Conservation (phyloP, 1,284 basidiomycete species). For the Wolfiporia cocos region DNA sequence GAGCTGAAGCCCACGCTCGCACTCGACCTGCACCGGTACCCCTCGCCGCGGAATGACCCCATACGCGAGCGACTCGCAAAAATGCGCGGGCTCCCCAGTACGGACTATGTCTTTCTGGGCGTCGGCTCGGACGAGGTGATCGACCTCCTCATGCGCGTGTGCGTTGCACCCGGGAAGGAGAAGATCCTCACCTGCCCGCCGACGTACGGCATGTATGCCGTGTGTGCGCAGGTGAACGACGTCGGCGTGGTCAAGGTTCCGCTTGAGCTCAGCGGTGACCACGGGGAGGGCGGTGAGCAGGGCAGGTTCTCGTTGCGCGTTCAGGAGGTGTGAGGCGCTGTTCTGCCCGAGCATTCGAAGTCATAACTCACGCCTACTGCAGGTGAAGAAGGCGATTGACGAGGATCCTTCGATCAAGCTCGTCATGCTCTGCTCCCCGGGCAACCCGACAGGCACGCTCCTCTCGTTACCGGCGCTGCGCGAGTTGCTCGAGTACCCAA, state of each 20-base stretch:
- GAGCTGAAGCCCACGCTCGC: slow-evolving; percentile 31
- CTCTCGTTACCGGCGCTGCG: slow-evolving; percentile 72
- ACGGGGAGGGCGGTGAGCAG: slow-evolving; percentile 62
- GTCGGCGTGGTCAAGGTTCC: slow-evolving; percentile 80
- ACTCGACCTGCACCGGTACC: slow-evolving; percentile 78
- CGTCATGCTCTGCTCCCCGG: slow-evolving; percentile 94
- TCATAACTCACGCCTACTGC: neutral
- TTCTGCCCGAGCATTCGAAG: neutral
- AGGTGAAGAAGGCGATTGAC: slow-evolving; percentile 71
- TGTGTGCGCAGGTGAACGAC: slow-evolving; percentile 95
- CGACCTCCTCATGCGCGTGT: slow-evolving; percentile 89
- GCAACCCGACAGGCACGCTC: slow-evolving; percentile 93
- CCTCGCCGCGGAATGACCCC: slow-evolving; percentile 75
- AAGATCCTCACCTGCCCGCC: slow-evolving; percentile 87
- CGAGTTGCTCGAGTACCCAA: slow-evolving; percentile 72
- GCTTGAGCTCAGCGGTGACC: slow-evolving; percentile 52
- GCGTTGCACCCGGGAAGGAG: slow-evolving; percentile 78
- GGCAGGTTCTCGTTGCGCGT: slow-evolving; percentile 79
- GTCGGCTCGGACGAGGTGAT: slow-evolving; percentile 98
- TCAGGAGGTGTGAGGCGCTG: slow-evolving; percentile 53
- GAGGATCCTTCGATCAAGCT: slow-evolving; percentile 80
- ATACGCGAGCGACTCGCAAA: slow-evolving; percentile 77
- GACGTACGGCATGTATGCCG: slow-evolving; percentile 97
- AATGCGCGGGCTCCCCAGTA: slow-evolving; percentile 61
- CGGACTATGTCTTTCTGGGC: slow-evolving; percentile 85